Evolutionary conservation across 805 yeast genomes (phyloP).

Genomic region (Candida coleopterorum): DNA sequence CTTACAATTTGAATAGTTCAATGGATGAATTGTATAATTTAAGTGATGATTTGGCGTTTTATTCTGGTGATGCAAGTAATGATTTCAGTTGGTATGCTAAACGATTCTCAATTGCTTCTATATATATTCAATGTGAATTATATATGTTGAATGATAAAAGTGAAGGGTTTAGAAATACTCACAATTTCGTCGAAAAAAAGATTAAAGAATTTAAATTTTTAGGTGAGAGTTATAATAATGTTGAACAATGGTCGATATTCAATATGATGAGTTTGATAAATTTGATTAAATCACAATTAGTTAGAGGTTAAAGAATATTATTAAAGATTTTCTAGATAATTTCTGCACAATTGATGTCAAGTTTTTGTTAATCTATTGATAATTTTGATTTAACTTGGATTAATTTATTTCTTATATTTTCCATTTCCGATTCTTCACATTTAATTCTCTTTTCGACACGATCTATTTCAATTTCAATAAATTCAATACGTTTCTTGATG

Average conservation of each 20-base stretch:
- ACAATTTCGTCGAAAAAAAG: slow-evolving; percentile 58
- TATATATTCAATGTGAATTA: slow-evolving; percentile 72
- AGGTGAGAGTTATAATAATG: slow-evolving; percentile 57
- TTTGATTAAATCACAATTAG: slow-evolving; percentile 63
- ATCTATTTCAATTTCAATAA: slow-evolving; percentile 70
- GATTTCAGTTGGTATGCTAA: slow-evolving; percentile 95
- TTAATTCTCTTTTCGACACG: slow-evolving; percentile 68
- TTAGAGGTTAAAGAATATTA: slow-evolving; percentile 45
- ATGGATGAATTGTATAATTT: slow-evolving; percentile 66
- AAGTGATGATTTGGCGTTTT: slow-evolving; percentile 78
- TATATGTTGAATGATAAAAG: slow-evolving; percentile 77
- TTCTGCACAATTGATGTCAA: too few relatives aligned
- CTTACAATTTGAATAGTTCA: slow-evolving; percentile 54
- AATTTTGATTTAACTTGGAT: slow-evolving; percentile 36
- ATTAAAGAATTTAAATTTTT: slow-evolving; percentile 47
- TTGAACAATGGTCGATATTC: slow-evolving; percentile 76
- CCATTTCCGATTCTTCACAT: slow-evolving; percentile 44
- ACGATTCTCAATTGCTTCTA: slow-evolving; percentile 62
- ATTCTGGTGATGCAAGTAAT: slow-evolving; percentile 72
- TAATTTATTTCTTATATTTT: slow-evolving; percentile 52
- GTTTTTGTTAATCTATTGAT: too few relatives aligned
- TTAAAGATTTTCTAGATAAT: too few relatives aligned
- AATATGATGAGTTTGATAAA: slow-evolving; percentile 61
- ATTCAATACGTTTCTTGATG: slow-evolving; percentile 86
- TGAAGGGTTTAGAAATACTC: slow-evolving; percentile 49